Percentiles rank a stretch among this genome's conserved stretches.
phyloP scores from a whole-genome alignment of 176 grass and related monocot species.

The Neostapfia colusana region DNA sequence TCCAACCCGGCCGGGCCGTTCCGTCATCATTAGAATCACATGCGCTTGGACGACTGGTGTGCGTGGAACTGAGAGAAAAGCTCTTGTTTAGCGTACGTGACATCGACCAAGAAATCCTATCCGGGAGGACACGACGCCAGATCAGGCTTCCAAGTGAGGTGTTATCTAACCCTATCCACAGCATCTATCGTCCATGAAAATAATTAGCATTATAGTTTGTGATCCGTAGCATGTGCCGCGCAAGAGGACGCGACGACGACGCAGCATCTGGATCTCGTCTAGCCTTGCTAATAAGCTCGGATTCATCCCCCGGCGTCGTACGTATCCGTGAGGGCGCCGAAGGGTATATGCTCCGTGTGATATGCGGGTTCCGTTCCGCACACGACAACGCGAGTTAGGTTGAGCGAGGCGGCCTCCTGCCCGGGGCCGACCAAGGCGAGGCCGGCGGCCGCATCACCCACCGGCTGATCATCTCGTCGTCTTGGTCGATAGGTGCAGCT shows the following conservation, averaged over 20 bases:
- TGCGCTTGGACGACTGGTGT: background rate
- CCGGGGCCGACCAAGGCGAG: background rate
- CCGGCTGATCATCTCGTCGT: background rate
- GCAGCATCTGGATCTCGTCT: background rate
- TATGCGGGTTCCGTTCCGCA: background rate
- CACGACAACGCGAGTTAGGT: too few species aligned
- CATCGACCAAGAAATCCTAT: constrained; percentile 25
- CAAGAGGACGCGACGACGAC: too few species aligned
- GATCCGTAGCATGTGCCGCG: background rate
- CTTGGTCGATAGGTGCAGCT: background rate
- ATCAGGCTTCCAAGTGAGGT: constrained; percentile 23
- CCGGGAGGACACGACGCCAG: constrained; percentile 29
- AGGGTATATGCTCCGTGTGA: constrained; percentile 8
- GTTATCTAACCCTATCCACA: background rate
- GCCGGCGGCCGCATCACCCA: background rate
- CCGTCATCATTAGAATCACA: background rate
- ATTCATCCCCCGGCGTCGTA: background rate
- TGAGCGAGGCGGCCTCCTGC: too few species aligned
- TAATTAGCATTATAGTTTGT: background rate
- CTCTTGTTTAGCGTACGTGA: background rate
- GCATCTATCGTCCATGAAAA: background rate
- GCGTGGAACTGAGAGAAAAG: background rate
- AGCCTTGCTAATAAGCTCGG: background rate
- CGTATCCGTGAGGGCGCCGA: background rate
- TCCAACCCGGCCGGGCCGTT: background rate